A percentile compares a stretch with the other conserved stretches of the same genome.
phyloP scores from a whole-genome alignment of 2,329 filamentous ascomycete species.

The Hypocrella siamensis region DNA sequence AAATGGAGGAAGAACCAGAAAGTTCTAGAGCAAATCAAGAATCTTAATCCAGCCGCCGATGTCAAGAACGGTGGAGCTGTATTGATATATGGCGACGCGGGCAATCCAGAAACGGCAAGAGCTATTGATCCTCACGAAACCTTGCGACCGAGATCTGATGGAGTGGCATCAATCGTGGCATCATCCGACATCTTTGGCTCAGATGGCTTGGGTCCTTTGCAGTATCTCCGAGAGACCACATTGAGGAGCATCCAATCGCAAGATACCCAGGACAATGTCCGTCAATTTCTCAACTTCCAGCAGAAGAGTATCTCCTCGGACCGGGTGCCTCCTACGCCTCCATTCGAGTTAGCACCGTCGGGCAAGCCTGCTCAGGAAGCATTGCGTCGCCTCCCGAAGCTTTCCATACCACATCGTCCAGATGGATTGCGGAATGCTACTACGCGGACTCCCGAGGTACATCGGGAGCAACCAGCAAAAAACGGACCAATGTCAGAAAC shows the following conservation, averaged over 20 bases:
- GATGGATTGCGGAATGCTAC: constrained; percentile 13
- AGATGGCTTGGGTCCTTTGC: constrained; percentile 43
- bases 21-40: constrained; percentile 57
- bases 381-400: constrained; percentile 43
- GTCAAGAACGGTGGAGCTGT: constrained; percentile 45
- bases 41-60: constrained; percentile 54
- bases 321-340: constrained; percentile 53
- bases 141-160: constrained; percentile 56
- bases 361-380: constrained; percentile 33
- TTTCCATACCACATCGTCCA: constrained; percentile 36
- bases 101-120: constrained; percentile 52
- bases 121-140: constrained; percentile 39
- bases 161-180: constrained; percentile 68
- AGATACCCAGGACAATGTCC: constrained; percentile 85
- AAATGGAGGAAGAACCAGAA: constrained; percentile 73
- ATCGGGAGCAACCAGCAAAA: constrained; percentile 10
- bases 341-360: constrained; percentile 46
- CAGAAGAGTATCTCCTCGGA: constrained; percentile 30
- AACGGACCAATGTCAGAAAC: constrained; percentile 10
- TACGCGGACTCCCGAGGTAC: constrained; percentile 10
- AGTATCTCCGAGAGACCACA: constrained; percentile 56
- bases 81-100: constrained; percentile 63
- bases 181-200: constrained; percentile 83
- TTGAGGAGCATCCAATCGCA: constrained; percentile 54
- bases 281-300: constrained; percentile 81